These are phyloP conservation scores for Neurospora hispaniola DNA, from an alignment of 495 filamentous ascomycete genomes.

Conservation along the genomic window DNA sequence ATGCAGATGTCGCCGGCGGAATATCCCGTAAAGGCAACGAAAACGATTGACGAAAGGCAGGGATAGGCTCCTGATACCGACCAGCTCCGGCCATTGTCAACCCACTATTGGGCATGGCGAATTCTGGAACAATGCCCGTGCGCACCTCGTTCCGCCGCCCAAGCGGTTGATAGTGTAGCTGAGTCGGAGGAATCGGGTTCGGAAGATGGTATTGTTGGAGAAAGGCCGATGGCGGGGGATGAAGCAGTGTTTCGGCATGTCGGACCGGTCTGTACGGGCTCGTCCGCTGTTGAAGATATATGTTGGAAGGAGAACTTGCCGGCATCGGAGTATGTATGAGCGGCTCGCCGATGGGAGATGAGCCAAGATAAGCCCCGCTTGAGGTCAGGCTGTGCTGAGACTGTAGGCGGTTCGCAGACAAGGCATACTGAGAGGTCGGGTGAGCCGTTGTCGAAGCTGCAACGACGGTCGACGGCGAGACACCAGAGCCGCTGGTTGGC, in stretches of 20 bases:
- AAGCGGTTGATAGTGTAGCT: slow-evolving; percentile 95
- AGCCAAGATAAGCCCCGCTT: slow-evolving; percentile 23
- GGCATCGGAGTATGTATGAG: slow-evolving; percentile 45
- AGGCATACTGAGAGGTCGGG: slow-evolving; percentile 24
- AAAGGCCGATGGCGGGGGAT: slow-evolving; percentile 73
- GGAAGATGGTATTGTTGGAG: slow-evolving; percentile 61
- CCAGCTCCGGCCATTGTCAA: not conserved
- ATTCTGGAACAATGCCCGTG: slow-evolving; percentile 76
- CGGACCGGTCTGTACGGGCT: slow-evolving; percentile 92
- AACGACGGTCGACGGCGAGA: slow-evolving; percentile 2
- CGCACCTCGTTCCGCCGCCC: slow-evolving; percentile 68
- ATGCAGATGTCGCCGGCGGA: not conserved
- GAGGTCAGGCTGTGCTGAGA: slow-evolving; percentile 25
- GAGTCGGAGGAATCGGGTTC: slow-evolving; percentile 40
- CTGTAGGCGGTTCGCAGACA: slow-evolving; percentile 31
- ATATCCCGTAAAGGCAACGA: not conserved
- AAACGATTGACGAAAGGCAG: not conserved
- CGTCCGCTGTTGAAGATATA: slow-evolving; percentile 50
- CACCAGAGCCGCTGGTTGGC: slow-evolving; percentile 24
- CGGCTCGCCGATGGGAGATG: slow-evolving; percentile 41
- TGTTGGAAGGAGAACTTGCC: slow-evolving; percentile 37
- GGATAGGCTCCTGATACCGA: not conserved
- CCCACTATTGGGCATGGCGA: slow-evolving; percentile 16
- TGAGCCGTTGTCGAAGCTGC: slow-evolving; percentile 15
- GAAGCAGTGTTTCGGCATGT: slow-evolving; percentile 75